Conservation (phyloP, 2,329 filamentous ascomycete genomes). For the Nigrospora sphaerica region DNA sequence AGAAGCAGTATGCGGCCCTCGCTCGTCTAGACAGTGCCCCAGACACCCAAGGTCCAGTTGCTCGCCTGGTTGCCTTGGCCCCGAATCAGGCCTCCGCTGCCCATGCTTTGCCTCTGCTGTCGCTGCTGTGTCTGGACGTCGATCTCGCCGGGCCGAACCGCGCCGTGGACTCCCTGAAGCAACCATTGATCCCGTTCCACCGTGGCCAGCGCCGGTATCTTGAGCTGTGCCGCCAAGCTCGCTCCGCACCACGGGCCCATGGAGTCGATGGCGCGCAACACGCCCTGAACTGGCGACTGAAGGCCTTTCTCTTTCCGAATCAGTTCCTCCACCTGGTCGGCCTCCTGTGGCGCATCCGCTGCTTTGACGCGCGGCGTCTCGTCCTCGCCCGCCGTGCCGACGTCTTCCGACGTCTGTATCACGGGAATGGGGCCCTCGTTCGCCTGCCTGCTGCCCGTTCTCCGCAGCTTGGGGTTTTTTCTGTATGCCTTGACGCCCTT, state of each 20-base stretch:
- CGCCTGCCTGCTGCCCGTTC: slow-evolving; percentile 17
- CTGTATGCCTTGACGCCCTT: slow-evolving; percentile 54
- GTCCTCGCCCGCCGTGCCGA: slow-evolving; percentile 9
- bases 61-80: slow-evolving; percentile 28
- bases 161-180: slow-evolving; percentile 58
- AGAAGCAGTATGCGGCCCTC: background rate
- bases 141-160: slow-evolving; percentile 51
- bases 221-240: slow-evolving; percentile 62
- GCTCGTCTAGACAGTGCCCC: slow-evolving; percentile 41
- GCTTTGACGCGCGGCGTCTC: slow-evolving; percentile 27
- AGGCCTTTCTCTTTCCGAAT: slow-evolving; percentile 38
- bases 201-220: slow-evolving; percentile 60
- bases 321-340: slow-evolving; percentile 52
- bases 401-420: slow-evolving; percentile 11
- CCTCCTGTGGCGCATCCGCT: slow-evolving; percentile 37
- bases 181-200: slow-evolving; percentile 67
- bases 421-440: slow-evolving; percentile 11
- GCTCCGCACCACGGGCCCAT: slow-evolving; percentile 70
- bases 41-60: slow-evolving; percentile 57
- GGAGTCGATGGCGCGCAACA: slow-evolving; percentile 59
- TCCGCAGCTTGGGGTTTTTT: slow-evolving; percentile 35
- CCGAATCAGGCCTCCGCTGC: slow-evolving; percentile 42
- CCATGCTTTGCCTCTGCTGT: slow-evolving; percentile 56
- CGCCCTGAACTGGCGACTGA: slow-evolving; percentile 41
- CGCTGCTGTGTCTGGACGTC: slow-evolving; percentile 41